Percentiles rank a stretch among this genome's conserved stretches.
These are phyloP conservation scores for Calamus simplicifolius DNA, from an alignment of 176 grass and related monocot genomes.

Conservation along the genomic window DNA sequence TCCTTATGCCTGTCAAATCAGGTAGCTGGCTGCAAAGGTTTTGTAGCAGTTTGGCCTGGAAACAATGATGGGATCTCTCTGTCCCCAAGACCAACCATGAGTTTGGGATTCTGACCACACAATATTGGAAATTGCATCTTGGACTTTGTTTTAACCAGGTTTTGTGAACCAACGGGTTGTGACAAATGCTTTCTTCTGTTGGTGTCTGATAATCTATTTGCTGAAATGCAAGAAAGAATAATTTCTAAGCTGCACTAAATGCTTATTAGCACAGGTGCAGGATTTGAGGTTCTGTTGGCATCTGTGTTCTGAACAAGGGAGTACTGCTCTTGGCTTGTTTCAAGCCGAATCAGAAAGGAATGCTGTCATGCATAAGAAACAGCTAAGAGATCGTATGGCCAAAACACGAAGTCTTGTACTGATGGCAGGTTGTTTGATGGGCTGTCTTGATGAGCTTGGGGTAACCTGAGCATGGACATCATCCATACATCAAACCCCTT, in stretches of 20 bases:
- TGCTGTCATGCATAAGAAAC: constrained; percentile 76
- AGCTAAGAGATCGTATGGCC: constrained; percentile 45
- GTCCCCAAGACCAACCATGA: constrained; percentile 67
- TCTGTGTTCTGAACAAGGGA: constrained; percentile 73
- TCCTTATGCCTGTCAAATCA: constrained; percentile 87
- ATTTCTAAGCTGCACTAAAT: constrained; percentile 59
- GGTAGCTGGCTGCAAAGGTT: constrained; percentile 86
- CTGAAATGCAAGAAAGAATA: constrained; percentile 56
- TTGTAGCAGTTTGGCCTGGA: constrained; percentile 62
- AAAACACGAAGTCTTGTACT: constrained; percentile 79
- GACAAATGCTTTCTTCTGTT: constrained; percentile 53
- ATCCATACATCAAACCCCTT: constrained; percentile 51
- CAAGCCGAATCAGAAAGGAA: constrained; percentile 47
- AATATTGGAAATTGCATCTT: constrained; percentile 62
- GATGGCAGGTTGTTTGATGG: constrained; percentile 78
- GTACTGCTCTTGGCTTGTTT: constrained; percentile 63
- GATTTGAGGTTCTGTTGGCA: constrained; percentile 58
- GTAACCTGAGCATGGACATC: constrained; percentile 65
- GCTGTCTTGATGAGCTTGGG: constrained; percentile 76
- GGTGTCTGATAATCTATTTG: constrained; percentile 55
- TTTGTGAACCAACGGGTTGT: constrained; percentile 86
- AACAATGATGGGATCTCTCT: constrained; percentile 33
- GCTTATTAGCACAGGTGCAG: constrained; percentile 35
- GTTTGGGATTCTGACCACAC: constrained; percentile 59
- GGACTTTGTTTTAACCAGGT: constrained; percentile 75